Evolutionary conservation across 164 flowering plant genomes (phyloP), one percentile per base, ranked within the genome.

Genomic region (Paratinospora sagittata): DNA sequence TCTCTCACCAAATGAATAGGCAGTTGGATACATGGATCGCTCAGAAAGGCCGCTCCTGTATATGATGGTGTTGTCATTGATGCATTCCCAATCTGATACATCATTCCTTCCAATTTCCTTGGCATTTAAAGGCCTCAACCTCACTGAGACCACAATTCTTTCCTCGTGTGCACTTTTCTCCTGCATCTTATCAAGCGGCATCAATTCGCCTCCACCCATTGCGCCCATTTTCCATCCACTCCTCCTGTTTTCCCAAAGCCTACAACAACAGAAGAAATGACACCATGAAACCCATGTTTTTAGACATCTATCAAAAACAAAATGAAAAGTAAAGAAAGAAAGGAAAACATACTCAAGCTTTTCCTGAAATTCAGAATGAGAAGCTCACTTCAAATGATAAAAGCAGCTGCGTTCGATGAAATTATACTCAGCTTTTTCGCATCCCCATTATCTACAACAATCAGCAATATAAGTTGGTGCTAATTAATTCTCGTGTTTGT

Each of bases 31-130:
- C 74, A 81, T 79, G 49, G 98, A 89, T 10, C 98, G 89, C 78
- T 93, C 99, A 63, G 86, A 88, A 13, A 96, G 89, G 68, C 88
- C 89, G 83, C 89, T 93, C 72, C 97, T 77, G 76, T 81, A 91
- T 58, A 96, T 83, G 70, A 96, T 82, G 70, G 95, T 91, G 73
- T 80, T 86, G 34, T 89, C 89, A 69, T 92, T 91, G 79, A 96
- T 90, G 82, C 98, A 93, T 84, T 96, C 99, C 99, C 99, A 96
- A 69, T 96, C 99, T 7, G 91, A 82, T 23, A 82, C 90, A 78
- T 96, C 98, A 80, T 79, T 86, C 66, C 82, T 82, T 6, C 74
- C 79, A 72, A 80, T 76, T 82, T 93, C 98, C 83, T 89, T 96
- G 37, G 85, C 95, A 80, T 80, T 93, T 87, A 93, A 79, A 68